Base-by-base conservation (phyloP, 768 basidiomycete genomes). In the Dioszegia hungarica region DNA sequence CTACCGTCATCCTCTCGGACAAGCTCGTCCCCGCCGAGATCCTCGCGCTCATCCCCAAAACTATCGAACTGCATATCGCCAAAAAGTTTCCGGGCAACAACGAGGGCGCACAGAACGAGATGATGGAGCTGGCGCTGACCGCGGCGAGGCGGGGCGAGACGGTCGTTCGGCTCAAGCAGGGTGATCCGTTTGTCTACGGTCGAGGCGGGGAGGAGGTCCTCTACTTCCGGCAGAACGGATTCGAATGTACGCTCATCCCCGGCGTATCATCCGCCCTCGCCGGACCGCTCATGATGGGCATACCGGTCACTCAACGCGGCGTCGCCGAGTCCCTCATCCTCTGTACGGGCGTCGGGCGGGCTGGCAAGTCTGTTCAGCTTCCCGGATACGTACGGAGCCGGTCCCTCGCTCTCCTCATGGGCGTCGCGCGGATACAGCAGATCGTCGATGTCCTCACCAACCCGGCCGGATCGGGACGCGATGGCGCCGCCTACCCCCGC, bases 71-170 rank as follows among this genome's bases (percentile, higher is more conserved):
- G 8, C 85, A 86, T 45, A 95, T 98, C 66, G 95, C 95, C 17
- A 86, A 87, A 63, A 99, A 99, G 70, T 97, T 94, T 78, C 95
- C 95, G 0, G 95, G 95, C 0, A 98, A 98, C 71, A 90, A 91
- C 1, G 94, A 99, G 46, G 86, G 87, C 14, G 91, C 93, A 1
- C 95, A 99, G 74, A 82, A 81, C 34, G 95, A 98, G 77, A 85
- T 98, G 81, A 94, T 95, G 90, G 84, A 88, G 58, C 84, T 86
- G 4, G 95, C 91, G 1, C 78, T 97, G 9, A 87, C 87, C 29
- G 91, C 86, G 12, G 93, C 90, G 0, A 79, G 76, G 47, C 81
- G 80, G 17, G 95, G 94, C 0, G 77, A 90, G 57, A 87, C 84
- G 5, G 93, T 99, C 24, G 88, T 99, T 31, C 80, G 94, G 51